Base-by-base conservation (phyloP, 305 asterid genomes). In the Fraxinus sp. region DNA sequence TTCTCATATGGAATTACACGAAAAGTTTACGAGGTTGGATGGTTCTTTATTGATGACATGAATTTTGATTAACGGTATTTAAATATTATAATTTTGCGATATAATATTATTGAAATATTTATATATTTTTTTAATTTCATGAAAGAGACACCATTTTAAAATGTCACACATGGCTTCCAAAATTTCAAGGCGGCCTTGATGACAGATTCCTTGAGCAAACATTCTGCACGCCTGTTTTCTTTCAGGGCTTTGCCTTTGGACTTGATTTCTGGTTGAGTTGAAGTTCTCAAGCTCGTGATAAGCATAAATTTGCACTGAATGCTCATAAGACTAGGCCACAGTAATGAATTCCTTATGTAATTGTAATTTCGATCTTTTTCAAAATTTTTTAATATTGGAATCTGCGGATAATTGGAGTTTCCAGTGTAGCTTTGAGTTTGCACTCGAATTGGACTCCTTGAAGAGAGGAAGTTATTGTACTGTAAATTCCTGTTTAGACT, bases 131-230 rank as follows among this genome's bases (percentile, higher is more conserved):
- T 28, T 28, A 28, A 28, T 28, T 28, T 28, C 30, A 28, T 28
- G 30, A 28, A 28, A 28, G 30, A 28, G 30, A 28, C 30, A 28
- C 30, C 30, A 28, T 28, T 28, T 28, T 28, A 28, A 28, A 28
- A 28, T 28, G 30, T 28, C 30, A 3, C 30, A 28, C 30, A 28
- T 28, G 30, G 30, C 30, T 28, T 28, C 30, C 30, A 28, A 28
- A 28, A 28, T 28, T 1, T 28, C 30, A 28, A 28, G 30, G 30
- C 30, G 30, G 30, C 30, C 30, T 28, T 28, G 30, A 28, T 28
- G 20, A 78, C 98, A 93, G 84, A 90, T 89, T 81, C 97, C 95
- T 84, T 80, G 90, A 74, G 83, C 85, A 88, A 85, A 92, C 71
- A 89, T 85, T 44, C 85, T 83, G 85, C 98, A 94, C 8, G 36